Evolutionary conservation across 2,329 filamentous ascomycete species (phyloP).

Genomic region (Fusarium foetens): DNA sequence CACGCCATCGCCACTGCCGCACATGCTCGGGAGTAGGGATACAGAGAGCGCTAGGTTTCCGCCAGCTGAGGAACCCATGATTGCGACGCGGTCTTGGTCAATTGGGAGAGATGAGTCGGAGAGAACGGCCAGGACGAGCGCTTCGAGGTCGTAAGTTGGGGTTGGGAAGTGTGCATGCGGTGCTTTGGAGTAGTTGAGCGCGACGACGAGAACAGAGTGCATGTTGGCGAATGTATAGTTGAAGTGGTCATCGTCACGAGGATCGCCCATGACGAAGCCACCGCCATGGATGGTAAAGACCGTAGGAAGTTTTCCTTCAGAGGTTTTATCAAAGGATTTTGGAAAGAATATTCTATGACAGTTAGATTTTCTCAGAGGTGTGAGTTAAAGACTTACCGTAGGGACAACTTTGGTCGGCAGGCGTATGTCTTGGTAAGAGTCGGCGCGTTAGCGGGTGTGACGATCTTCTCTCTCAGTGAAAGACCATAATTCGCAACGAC

Average conservation of each 20-base stretch:
- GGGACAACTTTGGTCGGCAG: slow-evolving; percentile 10
- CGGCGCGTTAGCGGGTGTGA: background rate
- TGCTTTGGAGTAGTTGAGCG: slow-evolving; percentile 22
- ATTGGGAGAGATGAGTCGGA: slow-evolving; percentile 2
- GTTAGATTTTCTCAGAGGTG: background rate
- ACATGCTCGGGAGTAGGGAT: slow-evolving; percentile 16
- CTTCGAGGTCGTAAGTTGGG: slow-evolving; percentile 17
- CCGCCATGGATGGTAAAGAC: slow-evolving; percentile 20
- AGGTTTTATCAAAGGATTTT: background rate
- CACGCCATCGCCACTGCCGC: slow-evolving; percentile 17
- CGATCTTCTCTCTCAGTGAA: background rate
- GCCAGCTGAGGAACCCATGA: slow-evolving; percentile 17
- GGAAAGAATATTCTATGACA: slow-evolving; percentile 12
- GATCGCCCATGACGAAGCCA: slow-evolving; percentile 17
- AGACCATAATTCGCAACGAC: background rate
- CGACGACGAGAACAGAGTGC: slow-evolving; percentile 13
- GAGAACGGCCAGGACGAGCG: slow-evolving; percentile 8
- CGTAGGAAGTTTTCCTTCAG: background rate
- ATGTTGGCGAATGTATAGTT: slow-evolving; percentile 22
- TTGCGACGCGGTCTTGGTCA: slow-evolving; percentile 8
- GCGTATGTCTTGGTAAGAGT: slow-evolving; percentile 6
- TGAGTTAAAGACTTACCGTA: background rate
- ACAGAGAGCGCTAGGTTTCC: slow-evolving; percentile 19
- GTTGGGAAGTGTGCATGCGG: slow-evolving; percentile 7
- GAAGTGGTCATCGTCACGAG: slow-evolving; percentile 15